Evolutionary conservation across 148 eudicot species (phyloP).

Genomic region (Dianthus caryophyllus): DNA sequence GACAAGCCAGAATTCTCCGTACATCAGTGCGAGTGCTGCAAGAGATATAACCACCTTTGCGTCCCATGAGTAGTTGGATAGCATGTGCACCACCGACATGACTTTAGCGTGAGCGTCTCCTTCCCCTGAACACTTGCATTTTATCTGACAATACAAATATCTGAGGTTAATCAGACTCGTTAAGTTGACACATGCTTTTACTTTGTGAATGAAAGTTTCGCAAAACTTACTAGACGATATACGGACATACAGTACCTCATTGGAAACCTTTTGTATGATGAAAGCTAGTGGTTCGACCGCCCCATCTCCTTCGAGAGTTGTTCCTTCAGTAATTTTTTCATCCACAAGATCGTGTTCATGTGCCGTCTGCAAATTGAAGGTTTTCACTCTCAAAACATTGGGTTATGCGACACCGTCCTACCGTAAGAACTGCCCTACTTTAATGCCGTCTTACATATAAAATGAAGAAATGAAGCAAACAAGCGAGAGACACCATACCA

Average conservation of each 20-base stretch:
- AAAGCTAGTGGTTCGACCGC: slow-evolving; percentile 58
- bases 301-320: slow-evolving; percentile 37
- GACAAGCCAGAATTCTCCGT: slow-evolving; percentile 87
- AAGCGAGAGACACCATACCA: slow-evolving; percentile 16
- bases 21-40: slow-evolving; percentile 61
- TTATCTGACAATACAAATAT: slow-evolving; percentile 37
- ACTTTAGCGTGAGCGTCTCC: slow-evolving; percentile 69
- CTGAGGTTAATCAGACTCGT: no score
- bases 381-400: background rate
- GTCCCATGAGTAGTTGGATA: slow-evolving; percentile 80
- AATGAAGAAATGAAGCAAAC: background rate
- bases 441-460: background rate
- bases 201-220: no score
- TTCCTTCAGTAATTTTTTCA: slow-evolving; percentile 33
- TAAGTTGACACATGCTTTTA: no score
- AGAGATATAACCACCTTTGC: slow-evolving; percentile 70
- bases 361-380: slow-evolving; percentile 37
- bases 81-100: slow-evolving; percentile 57
- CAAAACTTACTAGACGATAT: background rate
- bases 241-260: slow-evolving; percentile 47
- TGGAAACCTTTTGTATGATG: slow-evolving; percentile 60
- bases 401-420: background rate
- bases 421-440: background rate
- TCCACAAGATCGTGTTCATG: slow-evolving; percentile 32
- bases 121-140: slow-evolving; percentile 79